Evolutionary conservation across 305 asterid species (phyloP), one percentile per base, ranked within the genome.

Genomic region (Euphrasia arctica): DNA sequence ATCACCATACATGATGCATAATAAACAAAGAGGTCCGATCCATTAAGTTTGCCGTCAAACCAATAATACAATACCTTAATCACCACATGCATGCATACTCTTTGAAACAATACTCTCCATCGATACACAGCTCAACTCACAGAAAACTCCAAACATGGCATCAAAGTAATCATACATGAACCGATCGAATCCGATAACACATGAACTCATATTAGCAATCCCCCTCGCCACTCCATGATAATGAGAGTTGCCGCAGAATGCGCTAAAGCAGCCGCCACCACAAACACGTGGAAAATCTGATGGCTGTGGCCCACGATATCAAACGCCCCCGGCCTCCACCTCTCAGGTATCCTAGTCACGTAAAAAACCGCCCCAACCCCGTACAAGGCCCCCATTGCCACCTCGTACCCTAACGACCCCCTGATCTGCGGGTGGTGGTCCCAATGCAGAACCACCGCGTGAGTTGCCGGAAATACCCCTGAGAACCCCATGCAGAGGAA

Each of bases 401-500:
- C 72, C 85, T 90, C 97, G 45, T 79, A 90, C 0, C 82, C 84
- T 3, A 90, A 86, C 0, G 96, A 81, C 1, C 78, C 72, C 1
- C 78, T 70, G 34, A 85, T 69, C 51, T 71, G 69, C 1, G 88
- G 83, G 63, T 81, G 84, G 11, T 9, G 3, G 15, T 72, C 83
- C 68, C 77, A 73, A 61, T 80, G 80, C 0, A 90, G 75, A 43
- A 68, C 5, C n/a, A 86, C 75, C 0, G 96, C 85, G 68, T 90
- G 97, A 6, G 87, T 75, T 0, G 97, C 96, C 1, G 96, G 97
- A 39, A 88, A 80, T 12, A 88, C 74, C 6, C 96, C 97, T 0
- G 92, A 87, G 82, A 83, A 88, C 4, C 97, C 97, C 96, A 90
- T 88, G 67, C 83, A 70, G 9, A 90, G 80, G 75, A 88, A 87